Evolutionary conservation across 129 eudicot genomes (phyloP).

Genomic region (Glebionis coronaria): DNA sequence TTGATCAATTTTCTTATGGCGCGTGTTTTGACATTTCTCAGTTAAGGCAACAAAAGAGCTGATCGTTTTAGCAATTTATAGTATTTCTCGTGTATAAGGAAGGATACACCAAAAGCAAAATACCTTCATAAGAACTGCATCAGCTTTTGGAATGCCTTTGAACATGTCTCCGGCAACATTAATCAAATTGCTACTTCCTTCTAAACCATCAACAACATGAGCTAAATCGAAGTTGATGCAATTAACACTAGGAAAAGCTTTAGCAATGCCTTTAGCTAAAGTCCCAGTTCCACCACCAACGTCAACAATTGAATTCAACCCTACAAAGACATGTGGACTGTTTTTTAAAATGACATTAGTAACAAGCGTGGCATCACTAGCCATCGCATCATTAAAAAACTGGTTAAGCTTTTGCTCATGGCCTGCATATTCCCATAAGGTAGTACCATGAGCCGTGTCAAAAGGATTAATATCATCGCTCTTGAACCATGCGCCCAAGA

Average conservation of each 20-base stretch:
- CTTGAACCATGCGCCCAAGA: constrained; percentile 23
- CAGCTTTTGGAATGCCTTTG: too few species aligned
- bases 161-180: too few species aligned
- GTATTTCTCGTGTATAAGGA: too few species aligned
- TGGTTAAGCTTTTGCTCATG: constrained; percentile 11
- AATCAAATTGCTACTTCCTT: too few species aligned
- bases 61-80: too few species aligned
- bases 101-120: too few species aligned
- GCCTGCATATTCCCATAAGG: constrained; percentile 21
- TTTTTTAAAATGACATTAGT: constrained; percentile 12
- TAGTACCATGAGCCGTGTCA: constrained; percentile 26
- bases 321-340: constrained; percentile 15
- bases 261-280: too few species aligned
- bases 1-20: too few species aligned
- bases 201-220: too few species aligned
- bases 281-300: constrained; percentile 15
- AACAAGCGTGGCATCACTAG: constrained; percentile 30
- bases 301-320: constrained; percentile 36
- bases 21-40: background rate
- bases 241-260: too few species aligned
- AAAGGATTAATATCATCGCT: constrained; percentile 15
- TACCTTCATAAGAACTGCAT: too few species aligned
- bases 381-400: constrained; percentile 35
- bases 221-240: too few species aligned
- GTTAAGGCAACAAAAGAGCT: background rate